These are phyloP conservation scores for Sporothrix mexicana DNA, from an alignment of 2,329 filamentous ascomycete genomes.

Conservation along the genomic window DNA sequence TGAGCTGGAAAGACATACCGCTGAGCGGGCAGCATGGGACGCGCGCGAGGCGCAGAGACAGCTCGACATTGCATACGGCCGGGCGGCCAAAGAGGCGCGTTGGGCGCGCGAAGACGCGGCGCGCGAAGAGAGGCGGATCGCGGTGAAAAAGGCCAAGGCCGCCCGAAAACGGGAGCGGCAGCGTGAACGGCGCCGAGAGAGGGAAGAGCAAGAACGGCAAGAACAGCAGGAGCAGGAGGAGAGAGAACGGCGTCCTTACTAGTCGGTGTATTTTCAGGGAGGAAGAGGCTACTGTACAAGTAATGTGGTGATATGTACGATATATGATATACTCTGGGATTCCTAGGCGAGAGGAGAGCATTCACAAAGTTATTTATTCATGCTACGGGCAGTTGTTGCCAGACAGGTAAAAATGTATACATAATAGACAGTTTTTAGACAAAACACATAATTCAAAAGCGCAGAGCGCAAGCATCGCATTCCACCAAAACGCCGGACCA, in stretches of 20 bases:
- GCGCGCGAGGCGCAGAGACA: background rate
- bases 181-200: background rate
- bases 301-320: background rate
- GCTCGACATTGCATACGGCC: background rate
- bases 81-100: background rate
- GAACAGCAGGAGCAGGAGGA: background rate
- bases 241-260: background rate
- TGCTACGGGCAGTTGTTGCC: background rate
- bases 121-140: background rate
- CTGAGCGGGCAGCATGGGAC: background rate
- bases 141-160: background rate
- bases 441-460: too few relatives aligned
- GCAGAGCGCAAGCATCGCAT: too few relatives aligned
- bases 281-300: background rate
- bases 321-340: too few relatives aligned
- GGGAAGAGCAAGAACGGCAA: background rate
- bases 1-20: background rate
- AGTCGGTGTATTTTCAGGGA: background rate
- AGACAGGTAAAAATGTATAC: background rate
- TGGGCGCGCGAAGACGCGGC: background rate
- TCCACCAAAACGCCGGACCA: too few relatives aligned
- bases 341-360: background rate
- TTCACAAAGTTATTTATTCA: too few relatives aligned
- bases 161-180: conserved; percentile 1
- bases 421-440: background rate